Evolutionary conservation across 768 basidiomycete genomes (phyloP), one percentile per base, ranked within the genome.

Genomic region (Chalciporus piperatus): DNA sequence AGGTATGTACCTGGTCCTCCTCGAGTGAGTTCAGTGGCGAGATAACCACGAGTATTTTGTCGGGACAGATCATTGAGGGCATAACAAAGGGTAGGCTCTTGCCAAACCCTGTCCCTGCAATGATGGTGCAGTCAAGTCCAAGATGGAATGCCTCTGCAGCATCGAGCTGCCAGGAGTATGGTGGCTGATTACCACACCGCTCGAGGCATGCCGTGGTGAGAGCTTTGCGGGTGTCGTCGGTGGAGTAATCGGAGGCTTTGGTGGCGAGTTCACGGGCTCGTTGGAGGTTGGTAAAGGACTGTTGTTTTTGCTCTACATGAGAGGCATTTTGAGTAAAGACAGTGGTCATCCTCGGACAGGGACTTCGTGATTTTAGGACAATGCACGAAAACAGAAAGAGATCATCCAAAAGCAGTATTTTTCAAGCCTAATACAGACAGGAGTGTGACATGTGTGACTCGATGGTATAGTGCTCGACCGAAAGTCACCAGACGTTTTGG

Each of bases 41-140:
- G 20, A 62, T 58, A 13, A 62, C 48, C 10, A 62, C 17, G 0
- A 58, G 19, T 9, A 53, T 41, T 27, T 55, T 57, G n/a, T 52
- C 41, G 5, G 44, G 19, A 1, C 51, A 16, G 8, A n/a, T 19
- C 11, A 63, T 38, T 10, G 55, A 45, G 14, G 60, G 58, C 53
- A 63, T 55, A 19, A 60, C 38, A 23, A 59, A 64, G 13, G 62
- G 56, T 28, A 64, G 35, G n/a, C 41, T 59, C 43, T 63, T 63
- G 12, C 60, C 62, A 5, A 41, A 22, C 5, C 62, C 60, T 4
- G 58, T 62, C 0, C 58, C 58, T 3, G 56, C 54, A 4, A 62
- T 20, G 10, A 51, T 25, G 0, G 35, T 37, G 16, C 40, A 47
- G 23, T 56, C 48, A 11, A 50, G 41, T 1, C 49, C 43, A n/a